phyloP scores from a whole-genome alignment of 208 protist species.

The Leishmania mexicana region DNA sequence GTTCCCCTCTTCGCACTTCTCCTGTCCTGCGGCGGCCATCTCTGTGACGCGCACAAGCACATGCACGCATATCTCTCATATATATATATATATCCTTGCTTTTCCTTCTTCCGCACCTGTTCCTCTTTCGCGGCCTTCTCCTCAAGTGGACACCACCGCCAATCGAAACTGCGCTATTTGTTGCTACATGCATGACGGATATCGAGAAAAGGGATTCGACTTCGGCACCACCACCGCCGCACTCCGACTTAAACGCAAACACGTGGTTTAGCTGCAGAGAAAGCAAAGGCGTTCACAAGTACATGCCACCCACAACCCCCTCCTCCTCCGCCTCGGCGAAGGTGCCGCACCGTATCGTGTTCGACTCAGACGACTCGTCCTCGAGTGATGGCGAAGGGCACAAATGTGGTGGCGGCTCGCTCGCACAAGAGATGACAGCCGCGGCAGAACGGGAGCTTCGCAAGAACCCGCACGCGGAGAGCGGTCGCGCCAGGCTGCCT shows the following conservation, averaged over 20 bases:
- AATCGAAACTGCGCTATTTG: background rate
- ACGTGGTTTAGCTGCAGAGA: background rate
- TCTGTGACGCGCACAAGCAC: background rate
- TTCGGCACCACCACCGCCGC: background rate
- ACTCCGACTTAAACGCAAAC: background rate
- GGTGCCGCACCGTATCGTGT: conserved; percentile 18
- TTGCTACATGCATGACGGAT: background rate
- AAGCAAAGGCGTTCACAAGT: background rate
- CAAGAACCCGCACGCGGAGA: conserved; percentile 74
- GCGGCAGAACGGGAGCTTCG: conserved; percentile 48
- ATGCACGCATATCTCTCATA: background rate
- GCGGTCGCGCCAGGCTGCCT: conserved; percentile 44
- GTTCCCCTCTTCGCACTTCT: background rate
- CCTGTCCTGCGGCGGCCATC: background rate
- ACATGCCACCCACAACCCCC: conserved; percentile 1
- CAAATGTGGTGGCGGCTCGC: conserved; percentile 12
- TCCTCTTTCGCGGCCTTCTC: background rate
- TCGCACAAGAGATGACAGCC: conserved; percentile 53
- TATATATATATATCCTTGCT: background rate
- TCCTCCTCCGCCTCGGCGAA: conserved; percentile 1
- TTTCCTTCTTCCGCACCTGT: background rate
- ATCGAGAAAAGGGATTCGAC: background rate
- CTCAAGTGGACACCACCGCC: background rate
- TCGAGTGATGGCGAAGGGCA: conserved; percentile 25
- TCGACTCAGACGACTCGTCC: conserved; percentile 40